phyloP scores from a whole-genome alignment of 257 asterid genomes.

The Coffea eugenioides region DNA sequence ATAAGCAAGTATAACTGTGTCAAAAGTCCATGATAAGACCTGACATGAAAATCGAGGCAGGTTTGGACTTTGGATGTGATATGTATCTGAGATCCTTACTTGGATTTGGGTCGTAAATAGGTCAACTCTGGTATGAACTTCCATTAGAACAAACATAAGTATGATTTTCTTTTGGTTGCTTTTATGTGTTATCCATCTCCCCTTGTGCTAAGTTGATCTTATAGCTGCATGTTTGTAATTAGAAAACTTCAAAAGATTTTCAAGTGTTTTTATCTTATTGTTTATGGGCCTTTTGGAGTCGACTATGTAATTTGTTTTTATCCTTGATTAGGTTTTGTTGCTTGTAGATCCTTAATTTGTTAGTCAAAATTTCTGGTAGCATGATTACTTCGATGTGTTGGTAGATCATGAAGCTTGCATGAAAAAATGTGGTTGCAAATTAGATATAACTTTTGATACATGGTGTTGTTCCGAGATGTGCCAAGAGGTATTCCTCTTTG shows the following conservation, averaged over 20 bases:
- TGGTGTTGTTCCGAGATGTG: slow-evolving; percentile 81
- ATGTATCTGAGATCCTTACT: background rate
- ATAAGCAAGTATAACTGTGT: background rate
- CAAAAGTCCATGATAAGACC: background rate
- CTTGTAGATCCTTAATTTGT: slow-evolving; percentile 5
- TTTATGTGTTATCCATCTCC: background rate
- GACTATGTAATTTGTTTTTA: background rate
- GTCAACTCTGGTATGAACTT: background rate
- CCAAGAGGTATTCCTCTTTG: slow-evolving; percentile 57
- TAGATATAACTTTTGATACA: slow-evolving; percentile 47
- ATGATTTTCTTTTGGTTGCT: background rate
- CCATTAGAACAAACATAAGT: too few species aligned
- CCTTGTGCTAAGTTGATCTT: background rate
- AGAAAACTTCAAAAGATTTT: background rate
- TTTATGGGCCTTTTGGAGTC: background rate
- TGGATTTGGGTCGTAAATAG: background rate
- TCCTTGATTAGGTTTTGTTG: background rate
- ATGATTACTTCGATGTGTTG: slow-evolving; percentile 27
- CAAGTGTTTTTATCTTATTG: background rate
- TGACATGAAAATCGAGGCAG: background rate
- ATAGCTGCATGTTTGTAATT: background rate
- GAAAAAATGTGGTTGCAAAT: slow-evolving; percentile 38
- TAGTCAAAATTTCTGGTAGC: slow-evolving; percentile 3
- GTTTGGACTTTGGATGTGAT: background rate
- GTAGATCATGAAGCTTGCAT: slow-evolving; percentile 85